Evolutionary conservation across 768 basidiomycete genomes (phyloP), one percentile per base, ranked within the genome.

Genomic region (Mycena capillaripes): DNA sequence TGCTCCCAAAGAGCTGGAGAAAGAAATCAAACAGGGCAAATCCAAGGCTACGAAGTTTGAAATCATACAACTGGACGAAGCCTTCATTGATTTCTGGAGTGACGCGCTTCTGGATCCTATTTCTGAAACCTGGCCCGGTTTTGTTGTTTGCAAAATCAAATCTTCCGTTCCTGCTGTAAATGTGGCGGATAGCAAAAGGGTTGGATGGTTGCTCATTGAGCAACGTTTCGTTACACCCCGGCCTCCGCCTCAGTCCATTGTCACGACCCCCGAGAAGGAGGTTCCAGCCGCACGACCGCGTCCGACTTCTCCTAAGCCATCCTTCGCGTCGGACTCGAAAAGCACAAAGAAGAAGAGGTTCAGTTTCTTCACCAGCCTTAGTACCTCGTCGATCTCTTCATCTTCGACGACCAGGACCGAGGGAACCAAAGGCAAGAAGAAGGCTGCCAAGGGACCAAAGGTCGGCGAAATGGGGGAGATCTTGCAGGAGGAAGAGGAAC

Each of bases 61-160:
- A 17, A 73, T 89, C 40, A 81, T 91, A n/a, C 86, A 90, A 70
- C 77, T 95, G 14, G 94, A 95, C 76, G 94, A 95, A 76, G 93
- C 93, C 1, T 95, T 95, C 79, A 82, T 95, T 64, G 94, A 95
- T 79, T 94, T 94, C 78, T 95, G 93, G 93, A 88, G 86, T 60
- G 94, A 95, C 76, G 88, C 93, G 2, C 78, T 95, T 36, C 82
- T 91, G 19, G 94, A 95, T 76, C 89, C 92, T 21, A 87, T 94
- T 68, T 84, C 92, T 0, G 79, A 85, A 1, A 80, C 82, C 50
- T 94, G 91, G 93, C 93, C 93, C 16, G 82, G 86, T 6, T 93
- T 95, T 74, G 87, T 92, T 46, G 78, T 95, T 17, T 93, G 92
- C 79, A 91, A 91, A 78, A 86, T 95, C 61, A 92, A 90, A 78